A percentile compares a stretch with the other conserved stretches of the same genome.
phyloP scores from a whole-genome alignment of 768 basidiomycete genomes.

The Myochromella boudieri region DNA sequence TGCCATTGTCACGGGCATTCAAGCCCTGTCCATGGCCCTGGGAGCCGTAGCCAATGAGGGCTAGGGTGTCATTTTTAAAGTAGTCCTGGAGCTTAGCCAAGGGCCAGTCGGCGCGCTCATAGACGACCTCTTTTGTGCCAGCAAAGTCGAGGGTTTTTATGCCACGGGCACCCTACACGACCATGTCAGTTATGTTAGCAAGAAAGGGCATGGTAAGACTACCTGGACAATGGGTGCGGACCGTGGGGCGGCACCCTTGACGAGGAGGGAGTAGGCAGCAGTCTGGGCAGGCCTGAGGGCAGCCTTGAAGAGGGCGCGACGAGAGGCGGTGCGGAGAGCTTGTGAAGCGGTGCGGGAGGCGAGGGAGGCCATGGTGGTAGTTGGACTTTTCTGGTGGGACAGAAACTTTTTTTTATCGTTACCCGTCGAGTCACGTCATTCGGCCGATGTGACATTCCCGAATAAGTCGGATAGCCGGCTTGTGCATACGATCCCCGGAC shows the following conservation, averaged over 20 bases:
- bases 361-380: conserved; percentile 60
- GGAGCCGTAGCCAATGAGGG: conserved; percentile 98
- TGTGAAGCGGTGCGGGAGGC: conserved; percentile 63
- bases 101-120: conserved; percentile 98
- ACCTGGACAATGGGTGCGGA: conserved; percentile 36
- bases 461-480: conserved; percentile 89
- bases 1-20: conserved; percentile 98
- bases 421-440: conserved; percentile 18
- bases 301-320: conserved; percentile 47
- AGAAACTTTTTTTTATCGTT: conserved; percentile 19
- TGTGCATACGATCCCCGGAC: conserved; percentile 88
- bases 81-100: conserved; percentile 97
- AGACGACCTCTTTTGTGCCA: conserved; percentile 89
- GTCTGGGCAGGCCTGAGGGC: conserved; percentile 42
- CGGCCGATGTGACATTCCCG: too few relatives aligned
- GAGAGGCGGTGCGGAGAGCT: conserved; percentile 62
- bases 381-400: conserved; percentile 6
- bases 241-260: conserved; percentile 45
- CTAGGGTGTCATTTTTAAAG: conserved; percentile 99
- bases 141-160: conserved; percentile 97
- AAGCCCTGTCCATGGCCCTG: conserved; percentile 98
- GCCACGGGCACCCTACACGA: conserved; percentile 61
- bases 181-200: conserved; percentile 1
- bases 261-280: conserved; percentile 71
- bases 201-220: conserved; percentile 7